These are phyloP conservation scores for Aegle marmelos DNA, from an alignment of 345 rosid species.

Conservation along the genomic window DNA sequence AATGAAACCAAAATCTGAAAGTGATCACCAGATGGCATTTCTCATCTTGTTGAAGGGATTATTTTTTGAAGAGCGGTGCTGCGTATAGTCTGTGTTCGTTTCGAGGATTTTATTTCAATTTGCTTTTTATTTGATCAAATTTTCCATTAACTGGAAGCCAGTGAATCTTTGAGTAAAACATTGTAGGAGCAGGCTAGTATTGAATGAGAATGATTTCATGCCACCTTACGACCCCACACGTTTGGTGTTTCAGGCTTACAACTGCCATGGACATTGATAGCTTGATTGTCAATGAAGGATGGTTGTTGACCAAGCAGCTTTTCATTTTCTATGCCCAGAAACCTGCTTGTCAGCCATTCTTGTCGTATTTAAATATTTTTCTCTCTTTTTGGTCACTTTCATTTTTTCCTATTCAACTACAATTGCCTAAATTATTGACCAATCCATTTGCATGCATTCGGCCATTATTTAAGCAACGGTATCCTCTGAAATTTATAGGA, in stretches of 20 bases:
- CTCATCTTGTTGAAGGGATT: background rate
- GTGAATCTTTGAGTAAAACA: background rate
- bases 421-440: background rate
- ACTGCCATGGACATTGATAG: background rate
- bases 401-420: background rate
- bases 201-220: background rate
- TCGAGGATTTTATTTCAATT: background rate
- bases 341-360: background rate
- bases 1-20: background rate
- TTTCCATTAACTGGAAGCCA: background rate
- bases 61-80: background rate
- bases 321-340: background rate
- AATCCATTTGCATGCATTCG: background rate
- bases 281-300: background rate
- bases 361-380: background rate
- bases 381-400: background rate
- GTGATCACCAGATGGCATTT: background rate
- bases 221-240: background rate
- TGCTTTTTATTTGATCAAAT: background rate
- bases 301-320: background rate
- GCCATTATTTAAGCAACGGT: background rate
- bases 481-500: background rate
- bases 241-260: background rate
- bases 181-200: background rate
- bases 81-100: background rate